Evolutionary conservation across 2,329 filamentous ascomycete species (phyloP), one percentile per base, ranked within the genome.

Genomic region (Diaporthe citri): DNA sequence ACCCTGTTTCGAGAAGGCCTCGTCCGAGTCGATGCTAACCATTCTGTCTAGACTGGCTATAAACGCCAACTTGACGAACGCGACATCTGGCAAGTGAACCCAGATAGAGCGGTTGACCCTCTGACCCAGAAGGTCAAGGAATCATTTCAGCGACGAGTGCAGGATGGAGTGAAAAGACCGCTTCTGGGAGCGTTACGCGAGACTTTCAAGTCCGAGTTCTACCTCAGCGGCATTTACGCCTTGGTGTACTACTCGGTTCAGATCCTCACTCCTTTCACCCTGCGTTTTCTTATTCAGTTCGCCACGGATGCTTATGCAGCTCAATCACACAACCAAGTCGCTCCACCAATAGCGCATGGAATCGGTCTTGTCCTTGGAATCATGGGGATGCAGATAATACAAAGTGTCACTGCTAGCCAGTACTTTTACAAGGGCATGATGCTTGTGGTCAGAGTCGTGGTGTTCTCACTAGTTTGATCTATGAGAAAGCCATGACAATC

Each of bases 341-440:
- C 46, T 96, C 96, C 0, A 82, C 90, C 71, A 91, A 98, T 66
- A 92, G 92, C 4, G 87, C 88, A 59, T 96, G 96, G 34, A 86
- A 48, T 98, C 73, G 96, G 96, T 0, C 86, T 98, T 41, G 95
- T 95, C 2, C 83, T 98, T 73, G 96, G 94, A 12, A 93, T 98
- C 73, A 95, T 94, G 0, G 83, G 89, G 56, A 97, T 98, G 95
- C 96, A 98, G 82, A 88, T 96, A 31, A 81, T 93, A 13, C 95
- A 97, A 83, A 96, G 93, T 82, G 81, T 97, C 77, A 91, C 91
- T 36, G 95, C 92, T 2, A 97, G 96, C 80, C 96, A 98, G 80
- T 98, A 97, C 84, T 93, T 98, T 80, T 98, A 96, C 80, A 92
- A 93, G 31, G 95, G 96, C 31, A 97, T 98, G 93, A 93, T 97